Conservation (phyloP, 495 filamentous ascomycete species). For the Neurospora pannonica region DNA sequence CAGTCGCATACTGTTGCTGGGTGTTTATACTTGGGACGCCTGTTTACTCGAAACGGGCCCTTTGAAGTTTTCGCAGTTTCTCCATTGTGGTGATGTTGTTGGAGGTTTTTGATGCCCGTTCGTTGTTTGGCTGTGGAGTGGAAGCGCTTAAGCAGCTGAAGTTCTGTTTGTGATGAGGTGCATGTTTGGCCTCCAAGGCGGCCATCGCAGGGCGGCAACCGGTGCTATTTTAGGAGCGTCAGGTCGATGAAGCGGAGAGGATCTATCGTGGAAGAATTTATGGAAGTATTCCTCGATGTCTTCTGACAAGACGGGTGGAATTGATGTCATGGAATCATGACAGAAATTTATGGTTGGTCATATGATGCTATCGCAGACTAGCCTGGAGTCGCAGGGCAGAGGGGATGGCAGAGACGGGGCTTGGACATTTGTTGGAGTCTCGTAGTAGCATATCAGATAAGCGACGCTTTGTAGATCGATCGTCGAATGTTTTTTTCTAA, state of each 20-base stretch:
- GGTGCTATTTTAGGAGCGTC: slow-evolving; percentile 7
- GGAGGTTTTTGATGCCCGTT: slow-evolving; percentile 15
- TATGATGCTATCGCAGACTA: slow-evolving; percentile 6
- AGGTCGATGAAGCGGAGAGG: not conserved
- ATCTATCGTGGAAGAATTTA: not conserved
- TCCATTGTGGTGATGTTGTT: not conserved
- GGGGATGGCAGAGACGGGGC: not conserved
- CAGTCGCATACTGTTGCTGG: not conserved
- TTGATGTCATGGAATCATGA: not conserved
- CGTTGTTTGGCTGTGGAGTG: slow-evolving; percentile 13
- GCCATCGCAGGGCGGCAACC: slow-evolving; percentile 4
- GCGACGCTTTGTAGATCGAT: not conserved
- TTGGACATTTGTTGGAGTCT: not conserved
- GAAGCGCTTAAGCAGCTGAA: slow-evolving; percentile 2
- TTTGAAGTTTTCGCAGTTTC: not conserved
- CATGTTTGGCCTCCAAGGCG: slow-evolving; percentile 14
- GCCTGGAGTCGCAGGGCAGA: not conserved
- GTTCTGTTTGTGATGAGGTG: not conserved
- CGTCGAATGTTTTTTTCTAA: not conserved
- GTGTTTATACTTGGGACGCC: not conserved
- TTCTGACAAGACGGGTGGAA: not conserved
- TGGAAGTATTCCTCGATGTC: not conserved
- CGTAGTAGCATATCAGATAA: not conserved
- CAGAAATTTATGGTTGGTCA: not conserved
- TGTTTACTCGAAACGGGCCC: not conserved